These are phyloP conservation scores for Neodidymelliopsis sp. DNA, from an alignment of 2,329 filamentous ascomycete species.

Conservation along the genomic window DNA sequence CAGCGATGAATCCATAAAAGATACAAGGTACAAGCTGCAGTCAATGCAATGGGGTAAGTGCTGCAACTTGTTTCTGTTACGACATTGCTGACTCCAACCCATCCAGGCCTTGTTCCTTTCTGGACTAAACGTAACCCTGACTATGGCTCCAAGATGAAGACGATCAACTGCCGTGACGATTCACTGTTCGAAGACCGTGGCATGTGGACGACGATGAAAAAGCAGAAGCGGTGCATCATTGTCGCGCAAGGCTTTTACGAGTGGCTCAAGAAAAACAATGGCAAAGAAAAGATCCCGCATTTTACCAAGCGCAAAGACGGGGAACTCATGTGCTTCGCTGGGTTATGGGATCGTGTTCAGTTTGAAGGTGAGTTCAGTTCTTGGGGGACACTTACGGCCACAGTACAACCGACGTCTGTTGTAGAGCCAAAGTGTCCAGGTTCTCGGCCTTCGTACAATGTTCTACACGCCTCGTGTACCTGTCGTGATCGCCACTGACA, in stretches of 20 bases:
- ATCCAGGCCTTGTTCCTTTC: slow-evolving; percentile 76
- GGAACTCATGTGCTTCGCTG: slow-evolving; percentile 85
- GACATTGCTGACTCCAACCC: slow-evolving; percentile 21
- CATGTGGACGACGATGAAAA: slow-evolving; percentile 94
- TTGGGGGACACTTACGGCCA: slow-evolving; percentile 1
- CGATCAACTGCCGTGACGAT: slow-evolving; percentile 95
- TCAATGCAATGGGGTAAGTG: slow-evolving; percentile 85
- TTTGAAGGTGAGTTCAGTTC: slow-evolving; percentile 69
- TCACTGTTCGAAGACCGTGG: slow-evolving; percentile 77
- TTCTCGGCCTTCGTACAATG: slow-evolving; percentile 26
- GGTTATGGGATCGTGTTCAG: slow-evolving; percentile 86
- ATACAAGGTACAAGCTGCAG: slow-evolving; percentile 79
- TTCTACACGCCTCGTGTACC: slow-evolving; percentile 26
- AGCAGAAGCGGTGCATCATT: slow-evolving; percentile 84
- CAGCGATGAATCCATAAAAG: slow-evolving; percentile 26
- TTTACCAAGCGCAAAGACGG: slow-evolving; percentile 84
- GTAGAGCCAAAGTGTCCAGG: slow-evolving; percentile 24
- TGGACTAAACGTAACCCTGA: slow-evolving; percentile 89
- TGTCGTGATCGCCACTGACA: slow-evolving; percentile 31
- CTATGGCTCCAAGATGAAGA: slow-evolving; percentile 79
- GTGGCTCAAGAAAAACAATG: slow-evolving; percentile 82
- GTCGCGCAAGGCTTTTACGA: slow-evolving; percentile 95
- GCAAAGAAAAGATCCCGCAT: slow-evolving; percentile 84
- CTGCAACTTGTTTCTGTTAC: not conserved
- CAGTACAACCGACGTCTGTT: slow-evolving; percentile 9